Evolutionary conservation across 768 basidiomycete genomes (phyloP), one percentile per base, ranked within the genome.

Genomic region (Phylloporus sp.): DNA sequence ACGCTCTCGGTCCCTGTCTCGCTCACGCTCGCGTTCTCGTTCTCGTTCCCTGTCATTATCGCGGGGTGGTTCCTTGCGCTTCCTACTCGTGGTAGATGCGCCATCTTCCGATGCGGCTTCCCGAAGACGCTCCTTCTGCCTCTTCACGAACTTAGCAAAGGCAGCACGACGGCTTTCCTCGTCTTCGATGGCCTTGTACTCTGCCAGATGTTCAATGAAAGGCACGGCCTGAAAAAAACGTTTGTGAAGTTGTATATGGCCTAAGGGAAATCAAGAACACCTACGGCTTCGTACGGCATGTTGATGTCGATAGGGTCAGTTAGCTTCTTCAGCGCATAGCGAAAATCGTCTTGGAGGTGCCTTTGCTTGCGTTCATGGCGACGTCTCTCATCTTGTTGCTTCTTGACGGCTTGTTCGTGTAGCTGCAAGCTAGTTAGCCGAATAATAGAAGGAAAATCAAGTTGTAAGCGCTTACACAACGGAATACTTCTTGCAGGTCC

Each of bases 251-350:
- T 37, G 26, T 10, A 36, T 41, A 24, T 27, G 5, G 37, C 17
- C 34, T 23, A 34, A 9, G 6, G 6, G 11, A 20, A 13, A n/a
- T 24, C 8, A 33, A 49, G 8, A 28, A 27, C 13, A 66, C 81
- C 44, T 54, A 90, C 93, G 56, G 87, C 81, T 55, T 97, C 94
- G 59, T 86, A 98, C 1, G 84, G 63, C 46, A 83, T 61, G 23
- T 69, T 79, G 39, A 93, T 64, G 53, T 95, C 90, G 31, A 97
- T 66, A 2, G 89, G 78, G 39, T 93, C 89, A 0, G 87, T 65
- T 7, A 95, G 72, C 63, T 95, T 95, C 70, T 89, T 92, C 54
- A 97, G 73, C 0, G 94, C 96, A 69, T 98, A 96, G 6, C 96
- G 84, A 29, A 99, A 73, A 60, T 98, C 96, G 66, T 99, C 96